Conservation (phyloP, 2,329 filamentous ascomycete species). For the Hymenoscyphus linearis region DNA sequence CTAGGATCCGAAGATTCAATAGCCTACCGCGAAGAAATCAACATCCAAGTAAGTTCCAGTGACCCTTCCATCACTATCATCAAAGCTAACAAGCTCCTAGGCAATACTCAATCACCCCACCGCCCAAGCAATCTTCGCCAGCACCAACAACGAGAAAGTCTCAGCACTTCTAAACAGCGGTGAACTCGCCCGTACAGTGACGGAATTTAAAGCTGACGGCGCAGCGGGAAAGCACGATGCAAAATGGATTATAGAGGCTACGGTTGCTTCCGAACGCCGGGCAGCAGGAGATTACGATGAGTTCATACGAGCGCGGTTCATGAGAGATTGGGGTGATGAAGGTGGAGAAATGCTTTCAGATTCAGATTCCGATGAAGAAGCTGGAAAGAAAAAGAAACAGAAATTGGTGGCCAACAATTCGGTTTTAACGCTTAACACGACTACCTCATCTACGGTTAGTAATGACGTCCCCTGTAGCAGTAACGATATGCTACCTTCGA, state of each 20-base stretch:
- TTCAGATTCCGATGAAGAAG: neutral
- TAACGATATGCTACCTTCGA: neutral
- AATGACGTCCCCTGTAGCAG: neutral
- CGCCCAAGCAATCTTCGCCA: conserved; percentile 26
- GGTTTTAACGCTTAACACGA: neutral
- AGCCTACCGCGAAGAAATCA: conserved; percentile 38
- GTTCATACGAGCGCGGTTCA: conserved; percentile 48
- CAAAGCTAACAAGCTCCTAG: conserved; percentile 35
- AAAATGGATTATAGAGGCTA: conserved; percentile 50
- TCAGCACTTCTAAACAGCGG: neutral
- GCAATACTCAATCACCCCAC: conserved; percentile 38
- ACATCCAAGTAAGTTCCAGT: conserved; percentile 16
- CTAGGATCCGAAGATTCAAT: conserved; percentile 7
- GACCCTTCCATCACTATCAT: neutral
- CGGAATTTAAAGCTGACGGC: conserved; percentile 50
- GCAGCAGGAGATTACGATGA: conserved; percentile 50
- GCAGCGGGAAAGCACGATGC: conserved; percentile 49
- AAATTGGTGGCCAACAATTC: neutral
- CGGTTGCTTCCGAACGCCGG: conserved; percentile 46
- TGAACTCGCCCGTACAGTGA: neutral
- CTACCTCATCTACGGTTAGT: neutral
- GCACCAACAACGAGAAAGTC: neutral
- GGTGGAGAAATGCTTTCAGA: conserved; percentile 6
- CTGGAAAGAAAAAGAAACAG: neutral
- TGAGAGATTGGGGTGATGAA: conserved; percentile 17